A percentile compares a stretch with the other conserved stretches of the same genome.
These are phyloP conservation scores for Globisporangium cylindrosporum DNA, from an alignment of 352 stramenopile species.

Conservation along the genomic window DNA sequence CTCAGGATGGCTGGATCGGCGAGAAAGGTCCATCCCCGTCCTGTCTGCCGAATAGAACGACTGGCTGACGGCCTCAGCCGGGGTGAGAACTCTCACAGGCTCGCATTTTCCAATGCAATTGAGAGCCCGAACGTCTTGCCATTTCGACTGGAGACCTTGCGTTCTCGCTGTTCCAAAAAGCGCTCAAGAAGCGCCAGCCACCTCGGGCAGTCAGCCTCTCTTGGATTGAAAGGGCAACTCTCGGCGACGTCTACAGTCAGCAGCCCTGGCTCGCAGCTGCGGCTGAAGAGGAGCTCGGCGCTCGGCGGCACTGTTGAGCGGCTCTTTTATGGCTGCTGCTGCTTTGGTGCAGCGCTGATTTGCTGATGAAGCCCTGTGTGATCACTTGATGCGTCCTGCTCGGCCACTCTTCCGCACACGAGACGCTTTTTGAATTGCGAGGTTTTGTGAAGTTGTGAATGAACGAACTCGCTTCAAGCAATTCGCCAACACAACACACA, in stretches of 20 bases:
- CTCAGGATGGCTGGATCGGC: not conserved
- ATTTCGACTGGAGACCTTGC: not conserved
- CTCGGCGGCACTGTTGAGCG: not conserved
- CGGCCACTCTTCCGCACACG: not conserved
- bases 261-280: conserved; percentile 1
- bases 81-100: not conserved
- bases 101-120: not conserved
- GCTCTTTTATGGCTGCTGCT: conserved; percentile 1
- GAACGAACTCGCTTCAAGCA: not conserved
- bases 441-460: not conserved
- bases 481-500: not conserved
- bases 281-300: not conserved
- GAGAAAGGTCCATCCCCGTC: not conserved
- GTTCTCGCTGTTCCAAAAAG: not conserved
- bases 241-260: conserved; percentile 3
- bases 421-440: not conserved
- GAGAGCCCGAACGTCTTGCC: not conserved
- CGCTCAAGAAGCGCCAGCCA: not conserved
- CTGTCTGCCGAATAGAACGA: not conserved
- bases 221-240: not conserved
- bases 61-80: not conserved
- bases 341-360: conserved; percentile 5
- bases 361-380: not conserved
- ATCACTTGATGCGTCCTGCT: conserved; percentile 4
- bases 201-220: not conserved